Percentiles rank a stretch among this genome's conserved stretches.
These are phyloP conservation scores for Coniochaeta hoffmannii DNA, from an alignment of 2,329 filamentous ascomycete species.

Conservation along the genomic window DNA sequence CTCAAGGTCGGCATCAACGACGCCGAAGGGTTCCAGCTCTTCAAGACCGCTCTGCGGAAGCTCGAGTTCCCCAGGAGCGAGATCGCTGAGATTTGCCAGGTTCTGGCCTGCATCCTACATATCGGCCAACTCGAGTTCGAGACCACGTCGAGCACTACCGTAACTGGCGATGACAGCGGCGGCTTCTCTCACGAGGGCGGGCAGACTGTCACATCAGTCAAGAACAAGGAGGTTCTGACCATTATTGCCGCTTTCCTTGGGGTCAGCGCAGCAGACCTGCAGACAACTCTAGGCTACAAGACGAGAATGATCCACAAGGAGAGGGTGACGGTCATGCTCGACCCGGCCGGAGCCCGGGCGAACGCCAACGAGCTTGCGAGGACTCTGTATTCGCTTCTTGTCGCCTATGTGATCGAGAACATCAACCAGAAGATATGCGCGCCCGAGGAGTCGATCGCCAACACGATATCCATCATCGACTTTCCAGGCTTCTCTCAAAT, in stretches of 20 bases:
- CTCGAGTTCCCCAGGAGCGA: constrained; percentile 89
- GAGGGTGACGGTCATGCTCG: constrained; percentile 97
- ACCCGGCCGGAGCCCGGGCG: constrained; percentile 78
- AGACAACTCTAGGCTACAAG: constrained; percentile 87
- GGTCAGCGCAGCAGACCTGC: constrained; percentile 70
- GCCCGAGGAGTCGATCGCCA: constrained; percentile 77
- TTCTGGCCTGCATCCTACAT: constrained; percentile 89
- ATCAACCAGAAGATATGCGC: constrained; percentile 89
- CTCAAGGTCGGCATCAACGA: constrained; percentile 97
- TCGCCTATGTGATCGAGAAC: constrained; percentile 87
- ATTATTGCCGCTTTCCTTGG: constrained; percentile 94
- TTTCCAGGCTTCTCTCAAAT: constrained; percentile 92
- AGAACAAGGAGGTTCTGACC: constrained; percentile 82
- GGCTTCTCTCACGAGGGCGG: constrained; percentile 94
- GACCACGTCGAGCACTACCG: constrained; percentile 70
- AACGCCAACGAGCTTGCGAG: constrained; percentile 93
- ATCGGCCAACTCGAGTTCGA: constrained; percentile 95
- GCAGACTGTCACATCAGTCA: constrained; percentile 77
- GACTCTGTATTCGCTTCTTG: constrained; percentile 87
- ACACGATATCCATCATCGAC: constrained; percentile 91
- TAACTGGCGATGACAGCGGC: constrained; percentile 81
- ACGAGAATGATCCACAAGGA: constrained; percentile 95
- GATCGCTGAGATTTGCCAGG: constrained; percentile 94
- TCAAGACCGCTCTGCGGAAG: constrained; percentile 91
- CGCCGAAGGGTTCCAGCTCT: constrained; percentile 88